phyloP scores from a whole-genome alignment of 2,329 filamentous ascomycete genomes.

The Eutypella sp. region DNA sequence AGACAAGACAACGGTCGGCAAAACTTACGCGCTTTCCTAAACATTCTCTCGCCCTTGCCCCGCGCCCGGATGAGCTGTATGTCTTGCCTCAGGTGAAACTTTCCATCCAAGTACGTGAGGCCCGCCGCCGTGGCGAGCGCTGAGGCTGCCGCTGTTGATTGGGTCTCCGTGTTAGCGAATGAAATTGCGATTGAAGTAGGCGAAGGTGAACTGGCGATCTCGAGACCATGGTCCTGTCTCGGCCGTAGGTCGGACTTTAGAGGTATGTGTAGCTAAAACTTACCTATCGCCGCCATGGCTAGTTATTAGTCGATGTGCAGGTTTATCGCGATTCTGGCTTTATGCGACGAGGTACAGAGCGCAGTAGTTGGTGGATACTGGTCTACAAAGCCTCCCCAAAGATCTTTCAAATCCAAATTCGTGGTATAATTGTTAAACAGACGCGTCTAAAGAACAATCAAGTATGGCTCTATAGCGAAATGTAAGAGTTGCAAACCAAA shows the following conservation, averaged over 20 bases:
- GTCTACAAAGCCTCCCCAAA: no score
- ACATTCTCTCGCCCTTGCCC: conserved; percentile 38
- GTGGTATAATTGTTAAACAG: no score
- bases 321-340: background rate
- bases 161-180: no score
- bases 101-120: conserved; percentile 62
- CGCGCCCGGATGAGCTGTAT: conserved; percentile 39
- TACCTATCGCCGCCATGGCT: background rate
- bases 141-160: conserved; percentile 22
- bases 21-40: conserved; percentile 42
- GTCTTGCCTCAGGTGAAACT: conserved; percentile 63
- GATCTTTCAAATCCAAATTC: no score
- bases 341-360: background rate
- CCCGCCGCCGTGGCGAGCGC: conserved; percentile 31
- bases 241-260: background rate
- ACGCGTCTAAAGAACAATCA: background rate
- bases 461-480: no score
- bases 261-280: background rate
- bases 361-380: no score
- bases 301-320: no score
- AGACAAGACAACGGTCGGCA: no score
- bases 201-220: no score
- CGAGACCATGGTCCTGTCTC: no score
- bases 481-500: no score
- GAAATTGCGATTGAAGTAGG: no score